These are phyloP conservation scores for Picea abies DNA, from an alignment of 83 land plant genomes.

Conservation along the genomic window DNA sequence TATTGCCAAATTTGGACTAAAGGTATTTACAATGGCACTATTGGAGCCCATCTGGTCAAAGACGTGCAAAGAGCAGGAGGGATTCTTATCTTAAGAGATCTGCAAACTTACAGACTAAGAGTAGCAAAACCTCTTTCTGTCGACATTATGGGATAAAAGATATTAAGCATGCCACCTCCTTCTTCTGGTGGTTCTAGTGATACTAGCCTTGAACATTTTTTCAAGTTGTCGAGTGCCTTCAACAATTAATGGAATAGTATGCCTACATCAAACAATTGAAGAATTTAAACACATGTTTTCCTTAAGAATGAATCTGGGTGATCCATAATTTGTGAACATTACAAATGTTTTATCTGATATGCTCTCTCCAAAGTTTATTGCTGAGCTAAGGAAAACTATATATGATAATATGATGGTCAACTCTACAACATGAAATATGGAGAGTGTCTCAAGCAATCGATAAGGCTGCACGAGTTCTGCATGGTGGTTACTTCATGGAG, in stretches of 20 bases:
- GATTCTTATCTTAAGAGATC: constrained; percentile 55
- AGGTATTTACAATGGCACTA: constrained; percentile 63
- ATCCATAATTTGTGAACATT: constrained; percentile 73
- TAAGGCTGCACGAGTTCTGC: constrained; percentile 57
- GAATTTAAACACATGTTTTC: constrained; percentile 83
- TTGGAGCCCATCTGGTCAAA: constrained; percentile 45
- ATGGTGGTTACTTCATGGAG: constrained; percentile 25
- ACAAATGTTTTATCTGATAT: constrained; percentile 57
- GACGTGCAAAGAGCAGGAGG: constrained; percentile 65
- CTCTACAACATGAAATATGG: constrained; percentile 73
- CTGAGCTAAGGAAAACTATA: constrained; percentile 54
- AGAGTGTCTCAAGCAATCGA: constrained; percentile 61
- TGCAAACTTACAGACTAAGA: constrained; percentile 47
- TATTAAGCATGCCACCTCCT: constrained; percentile 86
- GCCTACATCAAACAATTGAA: constrained; percentile 74
- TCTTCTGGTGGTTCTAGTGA: constrained; percentile 77
- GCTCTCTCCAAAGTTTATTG: constrained; percentile 75
- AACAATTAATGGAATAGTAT: constrained; percentile 6
- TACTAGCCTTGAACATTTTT: constrained; percentile 76
- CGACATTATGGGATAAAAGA: constrained; percentile 45
- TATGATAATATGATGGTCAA: constrained; percentile 65
- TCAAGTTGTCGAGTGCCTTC: constrained; percentile 38
- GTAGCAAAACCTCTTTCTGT: constrained; percentile 40
- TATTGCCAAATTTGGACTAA: constrained; percentile 50
- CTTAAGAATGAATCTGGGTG: constrained; percentile 82